Conservation (phyloP, 148 eudicot species). For the Mesembryanthemum crystallinum region DNA sequence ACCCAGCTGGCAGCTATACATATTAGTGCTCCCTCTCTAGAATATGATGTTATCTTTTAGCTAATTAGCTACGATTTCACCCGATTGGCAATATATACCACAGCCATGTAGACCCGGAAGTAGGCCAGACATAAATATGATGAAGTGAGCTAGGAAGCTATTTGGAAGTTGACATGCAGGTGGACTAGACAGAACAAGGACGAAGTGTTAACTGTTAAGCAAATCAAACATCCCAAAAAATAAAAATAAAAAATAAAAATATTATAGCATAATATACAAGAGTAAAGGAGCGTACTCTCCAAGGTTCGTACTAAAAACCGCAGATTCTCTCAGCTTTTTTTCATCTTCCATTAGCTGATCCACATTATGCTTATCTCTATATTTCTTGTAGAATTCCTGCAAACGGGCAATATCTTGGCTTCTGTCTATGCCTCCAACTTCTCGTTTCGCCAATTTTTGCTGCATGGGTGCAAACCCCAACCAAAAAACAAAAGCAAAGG, state of each 20-base stretch:
- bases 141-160: neutral
- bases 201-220: neutral
- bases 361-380: constrained; percentile 66
- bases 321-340: constrained; percentile 80
- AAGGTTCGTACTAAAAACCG: constrained; percentile 74
- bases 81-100: neutral
- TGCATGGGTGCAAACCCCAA: constrained; percentile 28
- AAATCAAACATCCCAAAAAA: neutral
- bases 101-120: neutral
- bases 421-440: constrained; percentile 87
- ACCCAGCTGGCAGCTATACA: neutral
- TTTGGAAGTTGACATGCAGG: neutral
- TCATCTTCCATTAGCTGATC: constrained; percentile 90
- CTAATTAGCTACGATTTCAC: neutral
- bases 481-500: neutral
- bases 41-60: neutral
- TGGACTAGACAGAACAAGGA: neutral
- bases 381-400: constrained; percentile 75
- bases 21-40: neutral
- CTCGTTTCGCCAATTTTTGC: constrained; percentile 98
- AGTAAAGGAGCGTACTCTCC: constrained; percentile 65
- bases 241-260: too few species aligned
- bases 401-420: constrained; percentile 89
- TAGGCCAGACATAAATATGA: neutral
- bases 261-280: neutral